Conservation (phyloP, 768 basidiomycete genomes). For the Boletus sensibilis region DNA sequence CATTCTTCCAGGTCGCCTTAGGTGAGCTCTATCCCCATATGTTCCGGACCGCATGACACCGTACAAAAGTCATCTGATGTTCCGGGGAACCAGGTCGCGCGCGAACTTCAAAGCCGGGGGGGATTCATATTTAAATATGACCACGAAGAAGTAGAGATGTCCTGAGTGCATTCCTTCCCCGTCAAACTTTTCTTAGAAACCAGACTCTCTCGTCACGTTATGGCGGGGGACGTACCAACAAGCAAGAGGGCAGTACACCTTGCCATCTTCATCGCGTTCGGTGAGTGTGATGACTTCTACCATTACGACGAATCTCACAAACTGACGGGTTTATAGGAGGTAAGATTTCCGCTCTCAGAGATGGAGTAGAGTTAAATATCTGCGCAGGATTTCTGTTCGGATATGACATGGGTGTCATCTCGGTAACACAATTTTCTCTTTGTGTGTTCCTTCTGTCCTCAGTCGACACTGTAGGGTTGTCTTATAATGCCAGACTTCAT, state of each 20-base stretch:
- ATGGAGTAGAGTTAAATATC: not conserved
- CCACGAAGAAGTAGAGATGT: not conserved
- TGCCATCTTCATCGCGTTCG: constrained; percentile 72
- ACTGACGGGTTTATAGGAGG: constrained; percentile 17
- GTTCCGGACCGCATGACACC: constrained; percentile 5
- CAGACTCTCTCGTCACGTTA: constrained; percentile 1
- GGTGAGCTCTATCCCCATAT: not conserved
- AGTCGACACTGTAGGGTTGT: constrained; percentile 50
- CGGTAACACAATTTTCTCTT: constrained; percentile 39
- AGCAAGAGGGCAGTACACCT: constrained; percentile 62
- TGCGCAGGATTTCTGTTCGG: constrained; percentile 59
- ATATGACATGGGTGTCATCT: constrained; percentile 78
- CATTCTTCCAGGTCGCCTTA: not conserved
- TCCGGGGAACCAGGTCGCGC: not conserved
- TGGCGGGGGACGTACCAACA: constrained; percentile 51
- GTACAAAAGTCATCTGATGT: constrained; percentile 17
- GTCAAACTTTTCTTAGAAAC: not conserved
- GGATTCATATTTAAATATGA: constrained; percentile 11
- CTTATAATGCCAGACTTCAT: constrained; percentile 80
- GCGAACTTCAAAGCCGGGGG: not conserved
- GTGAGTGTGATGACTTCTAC: constrained; percentile 36
- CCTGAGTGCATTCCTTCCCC: not conserved
- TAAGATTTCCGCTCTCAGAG: constrained; percentile 3
- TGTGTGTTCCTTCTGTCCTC: constrained; percentile 3
- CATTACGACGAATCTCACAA: not conserved